phyloP scores from a whole-genome alignment of 2,329 filamentous ascomycete genomes.

The Cordyceps cateniannulata region DNA sequence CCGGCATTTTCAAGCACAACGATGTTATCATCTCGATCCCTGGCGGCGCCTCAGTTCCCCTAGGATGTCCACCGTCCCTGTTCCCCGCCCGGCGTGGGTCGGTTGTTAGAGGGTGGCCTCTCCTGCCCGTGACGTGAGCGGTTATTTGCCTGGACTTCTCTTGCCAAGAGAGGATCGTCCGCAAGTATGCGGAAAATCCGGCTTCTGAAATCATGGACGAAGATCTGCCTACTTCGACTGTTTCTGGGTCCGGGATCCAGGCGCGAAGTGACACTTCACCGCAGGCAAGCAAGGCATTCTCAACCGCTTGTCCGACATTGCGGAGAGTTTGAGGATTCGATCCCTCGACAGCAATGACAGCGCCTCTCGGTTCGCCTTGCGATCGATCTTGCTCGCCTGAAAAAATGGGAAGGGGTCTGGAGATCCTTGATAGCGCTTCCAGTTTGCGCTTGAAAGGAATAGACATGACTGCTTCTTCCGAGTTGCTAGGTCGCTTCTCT shows the following conservation, averaged over 20 bases:
- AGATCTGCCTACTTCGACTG: conserved; percentile 15
- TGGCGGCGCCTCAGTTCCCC: conserved; percentile 13
- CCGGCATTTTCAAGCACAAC: conserved; percentile 41
- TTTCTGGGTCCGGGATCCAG: conserved; percentile 34
- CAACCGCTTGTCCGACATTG: conserved; percentile 58
- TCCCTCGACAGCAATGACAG: conserved; percentile 79
- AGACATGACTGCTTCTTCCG: conserved; percentile 67
- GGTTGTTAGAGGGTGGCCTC: not conserved
- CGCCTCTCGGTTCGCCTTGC: conserved; percentile 52
- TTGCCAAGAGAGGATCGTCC: conserved; percentile 68
- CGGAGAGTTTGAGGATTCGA: conserved; percentile 45
- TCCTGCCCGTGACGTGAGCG: conserved; percentile 34
- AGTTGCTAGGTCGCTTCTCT: conserved; percentile 34
- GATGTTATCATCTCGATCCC: not conserved
- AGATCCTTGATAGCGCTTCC: conserved; percentile 67
- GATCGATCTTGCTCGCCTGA: conserved; percentile 24
- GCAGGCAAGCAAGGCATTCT: conserved; percentile 49
- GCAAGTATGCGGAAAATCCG: conserved; percentile 55
- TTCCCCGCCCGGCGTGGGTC: conserved; percentile 9
- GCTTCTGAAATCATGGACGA: conserved; percentile 24
- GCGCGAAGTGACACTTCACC: conserved; percentile 35
- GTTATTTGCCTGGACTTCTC: conserved; percentile 65
- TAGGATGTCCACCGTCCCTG: conserved; percentile 9
- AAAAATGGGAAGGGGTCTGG: conserved; percentile 51
- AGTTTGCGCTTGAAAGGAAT: conserved; percentile 73